These are phyloP conservation scores for Dioszegia hungarica DNA, from an alignment of 768 basidiomycete species.

Conservation along the genomic window DNA sequence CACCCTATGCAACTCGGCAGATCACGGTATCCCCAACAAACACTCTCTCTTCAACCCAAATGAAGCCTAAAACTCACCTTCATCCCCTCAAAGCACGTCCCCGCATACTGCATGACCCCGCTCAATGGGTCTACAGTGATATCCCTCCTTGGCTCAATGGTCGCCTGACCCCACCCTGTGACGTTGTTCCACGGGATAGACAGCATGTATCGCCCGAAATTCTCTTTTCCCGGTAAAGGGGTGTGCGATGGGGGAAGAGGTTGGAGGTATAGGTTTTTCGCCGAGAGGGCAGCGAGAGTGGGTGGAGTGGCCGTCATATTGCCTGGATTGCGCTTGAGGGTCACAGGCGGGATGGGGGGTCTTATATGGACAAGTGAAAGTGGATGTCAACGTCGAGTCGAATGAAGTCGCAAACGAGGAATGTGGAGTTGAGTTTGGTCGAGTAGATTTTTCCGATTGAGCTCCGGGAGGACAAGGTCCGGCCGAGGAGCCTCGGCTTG, in stretches of 20 bases:
- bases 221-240: slow-evolving; percentile 28
- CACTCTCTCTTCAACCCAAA: neutral
- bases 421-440: neutral
- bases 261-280: slow-evolving; percentile 33
- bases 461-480: neutral
- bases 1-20: too few relatives aligned
- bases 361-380: too few relatives aligned
- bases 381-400: too few relatives aligned
- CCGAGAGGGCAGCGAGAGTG: neutral
- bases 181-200: slow-evolving; percentile 65
- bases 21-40: neutral
- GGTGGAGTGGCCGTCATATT: slow-evolving; percentile 4
- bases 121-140: slow-evolving; percentile 68
- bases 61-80: slow-evolving; percentile 57
- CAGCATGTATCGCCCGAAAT: slow-evolving; percentile 60
- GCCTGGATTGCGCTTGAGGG: too few relatives aligned
- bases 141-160: slow-evolving; percentile 75
- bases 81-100: slow-evolving; percentile 69
- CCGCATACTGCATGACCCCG: slow-evolving; percentile 80
- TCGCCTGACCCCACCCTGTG: slow-evolving; percentile 75
- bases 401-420: neutral
- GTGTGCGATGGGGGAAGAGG: slow-evolving; percentile 31
- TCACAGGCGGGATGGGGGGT: too few relatives aligned
- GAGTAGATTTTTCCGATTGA: neutral
- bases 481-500: too few relatives aligned